Percentiles rank a stretch among this genome's conserved stretches.
Conservation (phyloP, 2,329 filamentous ascomycete species). For the Diaporthe sp. region DNA sequence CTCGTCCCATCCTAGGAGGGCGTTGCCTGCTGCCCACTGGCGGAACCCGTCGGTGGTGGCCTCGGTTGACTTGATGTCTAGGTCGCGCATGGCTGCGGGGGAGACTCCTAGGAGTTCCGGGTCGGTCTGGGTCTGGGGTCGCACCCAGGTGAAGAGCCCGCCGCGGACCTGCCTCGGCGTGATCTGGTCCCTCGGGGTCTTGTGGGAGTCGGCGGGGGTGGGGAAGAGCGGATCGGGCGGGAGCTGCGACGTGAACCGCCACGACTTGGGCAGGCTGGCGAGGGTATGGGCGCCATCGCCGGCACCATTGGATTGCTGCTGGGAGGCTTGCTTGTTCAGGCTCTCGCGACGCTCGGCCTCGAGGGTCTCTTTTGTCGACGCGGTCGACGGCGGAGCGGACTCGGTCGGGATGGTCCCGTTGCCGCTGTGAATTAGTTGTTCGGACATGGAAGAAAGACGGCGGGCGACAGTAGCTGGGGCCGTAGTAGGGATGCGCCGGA, state of each 20-base stretch:
- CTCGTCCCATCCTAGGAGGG: conserved; percentile 82
- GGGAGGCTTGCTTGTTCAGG: conserved; percentile 21
- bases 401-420: conserved; percentile 28
- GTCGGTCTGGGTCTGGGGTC: conserved; percentile 78
- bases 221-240: conserved; percentile 84
- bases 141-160: conserved; percentile 91
- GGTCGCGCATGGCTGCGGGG: conserved; percentile 79
- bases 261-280: conserved; percentile 72
- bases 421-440: conserved; percentile 35
- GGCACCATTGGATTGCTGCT: conserved; percentile 46
- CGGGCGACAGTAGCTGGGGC: neutral
- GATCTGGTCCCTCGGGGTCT: conserved; percentile 81
- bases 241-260: conserved; percentile 74
- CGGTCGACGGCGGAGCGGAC: conserved; percentile 2
- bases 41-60: conserved; percentile 80
- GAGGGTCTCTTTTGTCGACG: conserved; percentile 15
- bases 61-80: conserved; percentile 80
- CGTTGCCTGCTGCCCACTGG: conserved; percentile 84
- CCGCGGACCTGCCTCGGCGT: conserved; percentile 85
- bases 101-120: conserved; percentile 88
- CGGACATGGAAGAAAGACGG: conserved; percentile 32
- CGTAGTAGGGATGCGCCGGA: conserved; percentile 25
- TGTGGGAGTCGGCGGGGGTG: conserved; percentile 84
- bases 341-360: conserved; percentile 25
- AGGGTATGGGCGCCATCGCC: conserved; percentile 55